phyloP scores from a whole-genome alignment of 1,284 basidiomycete species.

The Quambalaria eucalypti region DNA sequence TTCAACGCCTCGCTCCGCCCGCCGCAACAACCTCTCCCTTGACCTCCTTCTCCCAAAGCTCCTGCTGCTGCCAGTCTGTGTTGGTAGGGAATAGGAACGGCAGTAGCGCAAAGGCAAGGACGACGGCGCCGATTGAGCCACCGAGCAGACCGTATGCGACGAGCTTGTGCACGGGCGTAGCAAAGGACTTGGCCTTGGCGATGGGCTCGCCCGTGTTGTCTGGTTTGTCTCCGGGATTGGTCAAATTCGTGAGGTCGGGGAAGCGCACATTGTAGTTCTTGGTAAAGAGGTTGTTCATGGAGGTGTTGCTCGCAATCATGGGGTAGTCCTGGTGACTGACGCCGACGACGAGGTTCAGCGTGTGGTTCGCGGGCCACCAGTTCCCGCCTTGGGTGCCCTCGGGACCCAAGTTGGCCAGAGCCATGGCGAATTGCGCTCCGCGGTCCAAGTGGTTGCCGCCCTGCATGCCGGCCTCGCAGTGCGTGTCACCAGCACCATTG shows the following conservation, averaged over 20 bases:
- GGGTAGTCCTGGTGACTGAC: conserved; percentile 39
- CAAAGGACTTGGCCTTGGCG: conserved; percentile 17
- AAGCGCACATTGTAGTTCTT: conserved; percentile 10
- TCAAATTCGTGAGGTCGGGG: conserved; percentile 18
- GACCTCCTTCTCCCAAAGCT: conserved; percentile 6
- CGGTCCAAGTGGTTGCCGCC: conserved; percentile 36
- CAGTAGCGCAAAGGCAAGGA: conserved; percentile 25
- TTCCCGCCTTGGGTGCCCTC: conserved; percentile 6
- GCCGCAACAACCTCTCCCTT: neutral
- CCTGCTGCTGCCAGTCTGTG: conserved; percentile 13
- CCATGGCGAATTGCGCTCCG: conserved; percentile 24
- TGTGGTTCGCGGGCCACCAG: conserved; percentile 23
- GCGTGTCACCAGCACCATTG: conserved; percentile 37
- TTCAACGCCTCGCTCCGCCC: no score
- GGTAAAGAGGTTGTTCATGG: conserved; percentile 28
- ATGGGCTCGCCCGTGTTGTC: conserved; percentile 8
- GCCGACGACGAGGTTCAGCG: conserved; percentile 29
- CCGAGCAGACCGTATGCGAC: conserved; percentile 31
- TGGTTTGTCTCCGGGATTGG: conserved; percentile 25
- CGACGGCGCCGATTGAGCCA: conserved; percentile 19
- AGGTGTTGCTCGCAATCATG: conserved; percentile 27
- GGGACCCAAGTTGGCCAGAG: no score
- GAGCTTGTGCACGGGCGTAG: conserved; percentile 35
- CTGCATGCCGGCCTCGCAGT: conserved; percentile 26
- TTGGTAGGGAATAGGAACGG: conserved; percentile 35